These are phyloP conservation scores for Stramenopiles sp. DNA, from an alignment of 352 stramenopile genomes.

Conservation along the genomic window DNA sequence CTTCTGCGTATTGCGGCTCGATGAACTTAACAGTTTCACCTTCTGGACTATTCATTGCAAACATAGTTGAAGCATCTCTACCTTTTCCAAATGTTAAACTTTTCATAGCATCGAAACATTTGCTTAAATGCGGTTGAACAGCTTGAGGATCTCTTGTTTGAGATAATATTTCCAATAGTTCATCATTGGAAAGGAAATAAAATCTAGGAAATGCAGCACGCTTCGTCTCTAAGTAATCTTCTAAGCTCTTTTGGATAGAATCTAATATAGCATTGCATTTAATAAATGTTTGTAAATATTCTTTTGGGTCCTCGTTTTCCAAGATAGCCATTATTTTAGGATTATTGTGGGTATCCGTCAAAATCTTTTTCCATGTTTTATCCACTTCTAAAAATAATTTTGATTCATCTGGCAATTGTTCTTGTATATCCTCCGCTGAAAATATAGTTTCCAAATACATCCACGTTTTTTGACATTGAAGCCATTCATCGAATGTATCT, in stretches of 20 bases:
- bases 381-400: constrained; percentile 57
- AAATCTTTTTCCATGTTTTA: constrained; percentile 55
- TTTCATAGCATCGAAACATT: constrained; percentile 83
- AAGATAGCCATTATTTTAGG: constrained; percentile 48
- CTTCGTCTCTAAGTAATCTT: constrained; percentile 74
- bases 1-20: constrained; percentile 42
- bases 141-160: constrained; percentile 78
- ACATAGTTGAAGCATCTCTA: constrained; percentile 31
- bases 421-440: constrained; percentile 59
- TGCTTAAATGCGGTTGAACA: constrained; percentile 73
- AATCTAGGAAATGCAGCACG: constrained; percentile 71
- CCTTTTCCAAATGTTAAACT: constrained; percentile 52
- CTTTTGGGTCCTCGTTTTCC: constrained; percentile 33
- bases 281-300: constrained; percentile 24
- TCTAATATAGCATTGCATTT: constrained; percentile 39
- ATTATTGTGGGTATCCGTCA: constrained; percentile 46
- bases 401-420: constrained; percentile 51
- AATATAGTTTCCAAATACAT: constrained; percentile 71
- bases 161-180: constrained; percentile 75
- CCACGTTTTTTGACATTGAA: constrained; percentile 51
- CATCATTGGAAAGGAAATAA: constrained; percentile 85
- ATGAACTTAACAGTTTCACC: constrained; percentile 56
- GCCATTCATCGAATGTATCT: constrained; percentile 55
- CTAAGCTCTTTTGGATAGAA: constrained; percentile 67
- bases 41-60: constrained; percentile 54